Evolutionary conservation across 192 early-diverging fungal species (phyloP).

Genomic region (Physocladia obscura): DNA sequence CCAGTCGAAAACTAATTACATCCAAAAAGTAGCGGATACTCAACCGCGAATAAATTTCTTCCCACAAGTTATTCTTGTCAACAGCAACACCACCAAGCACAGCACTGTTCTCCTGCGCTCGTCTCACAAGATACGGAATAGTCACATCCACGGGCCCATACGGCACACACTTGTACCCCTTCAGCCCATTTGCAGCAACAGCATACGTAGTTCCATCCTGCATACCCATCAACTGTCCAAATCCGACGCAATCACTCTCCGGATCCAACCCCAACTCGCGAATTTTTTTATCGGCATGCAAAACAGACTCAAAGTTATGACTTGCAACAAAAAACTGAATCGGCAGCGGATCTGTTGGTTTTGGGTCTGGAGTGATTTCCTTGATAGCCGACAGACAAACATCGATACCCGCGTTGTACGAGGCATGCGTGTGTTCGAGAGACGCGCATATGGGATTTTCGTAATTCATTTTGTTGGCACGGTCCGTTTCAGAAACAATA

Average conservation of each 20-base stretch:
- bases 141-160: constrained; percentile 58
- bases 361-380: not conserved
- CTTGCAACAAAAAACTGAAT: constrained; percentile 82
- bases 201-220: constrained; percentile 84
- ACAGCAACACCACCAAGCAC: constrained; percentile 59
- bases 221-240: constrained; percentile 96
- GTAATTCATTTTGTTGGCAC: constrained; percentile 69
- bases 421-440: constrained; percentile 76
- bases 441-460: constrained; percentile 79
- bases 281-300: constrained; percentile 62
- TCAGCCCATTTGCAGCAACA: constrained; percentile 72
- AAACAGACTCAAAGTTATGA: constrained; percentile 83
- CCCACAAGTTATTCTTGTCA: constrained; percentile 28
- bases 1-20: too few relatives aligned
- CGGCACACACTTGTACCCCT: constrained; percentile 43
- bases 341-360: constrained; percentile 38
- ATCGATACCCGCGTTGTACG: constrained; percentile 77
- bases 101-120: constrained; percentile 91
- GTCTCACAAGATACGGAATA: constrained; percentile 89
- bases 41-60: constrained; percentile 24
- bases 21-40: too few relatives aligned
- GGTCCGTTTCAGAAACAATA: constrained; percentile 72
- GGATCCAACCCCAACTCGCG: not conserved
- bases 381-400: constrained; percentile 65
- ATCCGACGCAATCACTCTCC: constrained; percentile 60